Base-by-base conservation (phyloP, 768 basidiomycete species). In the Hirschioporus abietinus region DNA sequence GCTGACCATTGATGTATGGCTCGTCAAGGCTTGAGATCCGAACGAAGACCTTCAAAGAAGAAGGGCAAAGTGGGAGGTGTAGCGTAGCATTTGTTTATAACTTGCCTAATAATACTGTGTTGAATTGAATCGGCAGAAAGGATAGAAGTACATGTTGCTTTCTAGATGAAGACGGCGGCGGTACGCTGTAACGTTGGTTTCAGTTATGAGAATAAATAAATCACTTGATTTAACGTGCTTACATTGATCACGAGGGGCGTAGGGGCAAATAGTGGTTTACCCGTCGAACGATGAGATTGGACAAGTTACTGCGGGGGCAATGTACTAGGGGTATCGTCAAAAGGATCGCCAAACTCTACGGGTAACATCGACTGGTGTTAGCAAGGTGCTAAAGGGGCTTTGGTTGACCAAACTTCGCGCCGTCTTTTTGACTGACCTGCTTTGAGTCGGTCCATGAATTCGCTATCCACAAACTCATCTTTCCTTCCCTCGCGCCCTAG, bases 291-390 rank as follows among this genome's bases (percentile, higher is more conserved):
- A 8, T 30, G 30, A 30, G 30, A 8, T 30, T 3, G 30, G 30
- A 3, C 30, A 30, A 12, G 20, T 52, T 52, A 52, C 3, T 12
- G 42, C 42, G 42, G 42, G 20, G 42, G 42, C 12, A 2, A 3
- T 15, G 12, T 20, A 15, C 20, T 3, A 15, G 12, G 15, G 12
- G 60, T 61, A 17, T 18, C 60, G 23, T 61, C 60, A 24, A 61
- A 61, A 61, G 60, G 60, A 24, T 61, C 60, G 17, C 60, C 60
- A 24, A 61, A 61, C 30, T 61, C 60, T 61, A 25, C 17, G 12
- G 12, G 42, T 15, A 8, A 61, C 20, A 59, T 26, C 58, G 58
- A 59, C 7, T 59, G 3, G 20, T 12, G 20, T 61, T 61, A 5
- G 18, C 42, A 52, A 12, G 12, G 4, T 20, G 15, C 42, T 6